phyloP scores from a whole-genome alignment of 352 stramenopile species.

The Phytopythium montanum region DNA sequence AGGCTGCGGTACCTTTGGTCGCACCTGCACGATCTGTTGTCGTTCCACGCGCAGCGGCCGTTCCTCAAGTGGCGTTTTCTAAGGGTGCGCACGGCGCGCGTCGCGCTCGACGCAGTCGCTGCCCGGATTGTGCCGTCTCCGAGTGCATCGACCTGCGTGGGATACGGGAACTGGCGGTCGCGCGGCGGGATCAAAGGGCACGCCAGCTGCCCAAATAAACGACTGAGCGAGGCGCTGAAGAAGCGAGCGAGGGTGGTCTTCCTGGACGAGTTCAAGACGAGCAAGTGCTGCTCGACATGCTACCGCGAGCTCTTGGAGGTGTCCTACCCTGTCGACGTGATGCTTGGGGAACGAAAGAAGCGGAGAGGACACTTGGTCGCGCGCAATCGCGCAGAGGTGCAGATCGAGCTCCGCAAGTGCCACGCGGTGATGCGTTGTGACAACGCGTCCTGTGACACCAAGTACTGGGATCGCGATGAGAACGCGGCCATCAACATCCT shows the following conservation, averaged over 20 bases:
- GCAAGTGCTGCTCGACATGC: neutral
- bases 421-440: too few relatives aligned
- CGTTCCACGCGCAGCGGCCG: neutral
- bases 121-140: neutral
- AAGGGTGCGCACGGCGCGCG: neutral
- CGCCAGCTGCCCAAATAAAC: neutral
- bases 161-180: neutral
- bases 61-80: conserved; percentile 7
- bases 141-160: neutral
- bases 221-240: neutral
- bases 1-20: conserved; percentile 14
- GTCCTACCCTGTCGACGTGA: neutral
- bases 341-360: neutral
- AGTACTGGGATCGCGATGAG: too few relatives aligned
- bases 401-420: too few relatives aligned
- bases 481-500: too few relatives aligned
- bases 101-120: neutral
- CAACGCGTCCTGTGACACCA: too few relatives aligned
- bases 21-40: conserved; percentile 4
- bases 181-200: neutral
- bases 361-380: too few relatives aligned
- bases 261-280: neutral
- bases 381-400: too few relatives aligned
- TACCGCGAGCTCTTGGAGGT: neutral
- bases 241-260: neutral